phyloP scores from a whole-genome alignment of 2,329 filamentous ascomycete species.

The Exophiala aquamarina region DNA sequence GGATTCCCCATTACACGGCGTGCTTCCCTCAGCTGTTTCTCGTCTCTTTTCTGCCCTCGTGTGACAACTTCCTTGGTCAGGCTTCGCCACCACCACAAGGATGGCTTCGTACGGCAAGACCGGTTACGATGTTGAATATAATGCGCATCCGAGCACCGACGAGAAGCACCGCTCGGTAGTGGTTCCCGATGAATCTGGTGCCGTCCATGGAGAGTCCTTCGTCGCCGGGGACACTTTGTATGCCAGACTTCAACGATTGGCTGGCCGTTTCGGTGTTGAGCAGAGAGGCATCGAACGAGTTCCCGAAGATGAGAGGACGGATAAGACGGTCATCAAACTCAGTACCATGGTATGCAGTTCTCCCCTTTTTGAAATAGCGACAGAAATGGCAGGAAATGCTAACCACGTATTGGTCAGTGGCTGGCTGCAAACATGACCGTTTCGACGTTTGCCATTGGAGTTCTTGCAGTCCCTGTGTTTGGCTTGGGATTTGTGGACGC shows the following conservation, averaged over 20 bases:
- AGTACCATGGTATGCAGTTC: conserved; percentile 64
- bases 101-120: conserved; percentile 21
- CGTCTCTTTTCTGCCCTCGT: no score
- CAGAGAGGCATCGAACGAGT: conserved; percentile 75
- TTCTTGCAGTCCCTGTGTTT: conserved; percentile 68
- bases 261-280: conserved; percentile 67
- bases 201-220: conserved; percentile 60
- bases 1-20: no score
- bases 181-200: conserved; percentile 41
- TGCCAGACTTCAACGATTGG: conserved; percentile 62
- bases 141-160: conserved; percentile 2
- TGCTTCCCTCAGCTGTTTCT: no score
- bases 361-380: no score
- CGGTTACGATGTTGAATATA: conserved; percentile 22
- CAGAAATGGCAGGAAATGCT: no score
- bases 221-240: conserved; percentile 56
- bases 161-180: conserved; percentile 27
- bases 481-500: conserved; percentile 71
- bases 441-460: conserved; percentile 72
- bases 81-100: no score
- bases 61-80: no score
- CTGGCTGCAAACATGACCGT: conserved; percentile 77
- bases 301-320: conserved; percentile 66
- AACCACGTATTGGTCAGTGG: no score
- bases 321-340: conserved; percentile 65